These are phyloP conservation scores for Scedosporium aurantiacum DNA, from an alignment of 2,329 filamentous ascomycete species.

Conservation along the genomic window DNA sequence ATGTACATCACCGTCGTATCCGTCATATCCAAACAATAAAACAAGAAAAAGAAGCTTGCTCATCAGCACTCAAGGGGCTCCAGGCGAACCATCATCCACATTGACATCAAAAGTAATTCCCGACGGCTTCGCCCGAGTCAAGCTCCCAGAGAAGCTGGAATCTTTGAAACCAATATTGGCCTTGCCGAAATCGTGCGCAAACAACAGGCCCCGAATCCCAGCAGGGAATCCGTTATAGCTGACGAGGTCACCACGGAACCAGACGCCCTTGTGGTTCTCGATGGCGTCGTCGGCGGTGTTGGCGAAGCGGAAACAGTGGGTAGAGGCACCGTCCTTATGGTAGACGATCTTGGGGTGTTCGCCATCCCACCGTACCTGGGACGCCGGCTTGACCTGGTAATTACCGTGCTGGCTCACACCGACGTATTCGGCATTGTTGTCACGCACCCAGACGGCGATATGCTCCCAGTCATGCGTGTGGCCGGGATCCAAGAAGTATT, in stretches of 20 bases:
- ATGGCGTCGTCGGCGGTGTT: slow-evolving; percentile 13
- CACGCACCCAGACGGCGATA: slow-evolving; percentile 20
- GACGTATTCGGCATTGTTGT: slow-evolving; percentile 17
- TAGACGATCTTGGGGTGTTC: slow-evolving; percentile 25
- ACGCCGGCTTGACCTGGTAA: slow-evolving; percentile 15
- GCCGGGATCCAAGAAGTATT: slow-evolving; percentile 16
- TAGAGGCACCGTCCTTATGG: slow-evolving; percentile 23
- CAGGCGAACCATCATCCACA: slow-evolving; percentile 9
- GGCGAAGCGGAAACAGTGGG: slow-evolving; percentile 25
- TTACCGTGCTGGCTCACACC: slow-evolving; percentile 21
- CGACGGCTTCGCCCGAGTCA: slow-evolving; percentile 7
- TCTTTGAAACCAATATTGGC: slow-evolving; percentile 10
- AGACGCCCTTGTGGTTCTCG: slow-evolving; percentile 23
- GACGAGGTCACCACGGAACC: slow-evolving; percentile 21
- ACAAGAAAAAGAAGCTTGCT: too few species aligned
- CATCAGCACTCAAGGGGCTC: slow-evolving; percentile 1
- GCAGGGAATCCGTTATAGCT: slow-evolving; percentile 21
- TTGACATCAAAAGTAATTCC: slow-evolving; percentile 10
- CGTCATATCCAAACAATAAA: too few species aligned
- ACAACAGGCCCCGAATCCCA: slow-evolving; percentile 7
- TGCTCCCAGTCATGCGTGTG: slow-evolving; percentile 31
- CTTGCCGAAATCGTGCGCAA: slow-evolving; percentile 10
- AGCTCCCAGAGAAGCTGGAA: slow-evolving; percentile 3
- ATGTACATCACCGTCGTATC: too few species aligned
- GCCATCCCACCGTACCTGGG: slow-evolving; percentile 18